Evolutionary conservation across 106 monocot species (phyloP).

Genomic region (Amphibolis antarctica): DNA sequence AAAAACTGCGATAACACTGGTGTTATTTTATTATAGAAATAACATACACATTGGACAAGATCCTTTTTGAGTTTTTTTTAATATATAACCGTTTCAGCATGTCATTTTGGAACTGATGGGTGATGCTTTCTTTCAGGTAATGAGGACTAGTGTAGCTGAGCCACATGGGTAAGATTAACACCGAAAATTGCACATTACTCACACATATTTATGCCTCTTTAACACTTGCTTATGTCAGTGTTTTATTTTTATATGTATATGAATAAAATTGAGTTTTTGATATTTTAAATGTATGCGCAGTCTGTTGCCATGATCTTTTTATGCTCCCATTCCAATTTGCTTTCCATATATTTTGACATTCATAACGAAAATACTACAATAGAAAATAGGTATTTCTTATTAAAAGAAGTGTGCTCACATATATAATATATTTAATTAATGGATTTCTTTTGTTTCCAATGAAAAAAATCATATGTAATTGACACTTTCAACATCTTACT

Average conservation of each 20-base stretch:
- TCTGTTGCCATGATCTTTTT: neutral
- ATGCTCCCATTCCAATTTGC: neutral
- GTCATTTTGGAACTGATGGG: neutral
- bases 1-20: neutral
- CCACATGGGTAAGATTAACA: constrained; percentile 13
- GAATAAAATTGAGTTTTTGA: neutral
- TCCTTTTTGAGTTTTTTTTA: neutral
- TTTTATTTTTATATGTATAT: neutral
- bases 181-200: neutral
- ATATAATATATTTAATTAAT: too few relatives aligned
- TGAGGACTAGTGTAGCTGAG: constrained; percentile 13
- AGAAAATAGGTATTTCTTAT: too few relatives aligned
- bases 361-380: neutral
- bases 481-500: too few relatives aligned
- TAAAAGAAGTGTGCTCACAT: too few relatives aligned
- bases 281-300: neutral
- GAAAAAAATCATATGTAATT: too few relatives aligned
- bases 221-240: neutral
- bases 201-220: neutral
- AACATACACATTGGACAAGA: neutral
- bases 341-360: neutral
- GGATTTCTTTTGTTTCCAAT: too few relatives aligned
- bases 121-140: constrained; percentile 20
- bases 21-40: neutral
- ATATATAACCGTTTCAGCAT: neutral